A percentile compares a stretch with the other conserved stretches of the same genome.
These are phyloP conservation scores for Penicillium sp. DNA, from an alignment of 2,329 filamentous ascomycete genomes.

Conservation along the genomic window DNA sequence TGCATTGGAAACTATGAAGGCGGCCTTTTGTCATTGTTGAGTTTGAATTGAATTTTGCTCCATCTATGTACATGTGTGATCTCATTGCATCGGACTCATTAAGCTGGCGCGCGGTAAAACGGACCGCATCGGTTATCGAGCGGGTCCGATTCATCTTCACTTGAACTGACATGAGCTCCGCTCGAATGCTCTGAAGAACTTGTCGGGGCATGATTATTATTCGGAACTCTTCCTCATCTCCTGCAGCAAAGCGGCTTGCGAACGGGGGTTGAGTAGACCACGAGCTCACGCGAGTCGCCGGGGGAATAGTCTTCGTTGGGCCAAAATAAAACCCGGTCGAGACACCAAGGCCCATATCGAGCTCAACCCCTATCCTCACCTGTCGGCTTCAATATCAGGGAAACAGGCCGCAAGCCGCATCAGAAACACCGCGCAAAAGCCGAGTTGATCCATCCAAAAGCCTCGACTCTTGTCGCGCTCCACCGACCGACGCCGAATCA, in stretches of 20 bases:
- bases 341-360: too few relatives aligned
- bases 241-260: neutral
- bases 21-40: neutral
- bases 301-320: neutral
- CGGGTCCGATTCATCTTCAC: neutral
- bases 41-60: neutral
- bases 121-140: neutral
- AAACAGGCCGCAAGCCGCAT: too few relatives aligned
- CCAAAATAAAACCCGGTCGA: too few relatives aligned
- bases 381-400: neutral
- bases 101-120: slow-evolving; percentile 18
- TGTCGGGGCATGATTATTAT: too few relatives aligned
- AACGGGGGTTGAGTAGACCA: neutral
- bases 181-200: too few relatives aligned
- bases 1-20: slow-evolving; percentile 1
- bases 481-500: slow-evolving; percentile 19
- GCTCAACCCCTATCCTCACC: neutral
- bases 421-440: too few relatives aligned
- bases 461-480: slow-evolving; percentile 18
- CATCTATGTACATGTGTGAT: slow-evolving; percentile 3
- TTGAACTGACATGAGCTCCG: too few relatives aligned
- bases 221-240: neutral
- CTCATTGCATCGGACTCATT: slow-evolving; percentile 6
- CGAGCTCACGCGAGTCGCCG: neutral
- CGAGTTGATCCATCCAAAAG: too few relatives aligned